phyloP scores from a whole-genome alignment of 139 green algal genomes.

The Astrephomene gubernaculifera region DNA sequence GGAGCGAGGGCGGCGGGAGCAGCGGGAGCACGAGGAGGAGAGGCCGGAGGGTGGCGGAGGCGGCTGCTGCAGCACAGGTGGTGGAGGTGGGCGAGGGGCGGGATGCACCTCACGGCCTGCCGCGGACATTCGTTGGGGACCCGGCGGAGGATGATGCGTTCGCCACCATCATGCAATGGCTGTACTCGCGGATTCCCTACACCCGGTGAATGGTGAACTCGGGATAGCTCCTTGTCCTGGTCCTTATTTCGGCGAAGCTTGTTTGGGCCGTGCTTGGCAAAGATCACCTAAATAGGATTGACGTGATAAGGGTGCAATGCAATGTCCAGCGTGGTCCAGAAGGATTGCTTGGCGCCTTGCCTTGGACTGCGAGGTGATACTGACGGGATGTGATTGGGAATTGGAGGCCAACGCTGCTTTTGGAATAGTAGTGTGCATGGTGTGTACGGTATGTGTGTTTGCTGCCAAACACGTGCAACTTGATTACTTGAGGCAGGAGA shows the following conservation, averaged over 20 bases:
- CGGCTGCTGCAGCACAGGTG: no score
- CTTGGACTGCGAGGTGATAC: not conserved
- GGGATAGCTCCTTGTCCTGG: not conserved
- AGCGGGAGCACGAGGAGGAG: no score
- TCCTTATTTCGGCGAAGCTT: not conserved
- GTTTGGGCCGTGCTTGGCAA: not conserved
- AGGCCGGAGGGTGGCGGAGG: no score
- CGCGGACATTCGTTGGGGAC: not conserved
- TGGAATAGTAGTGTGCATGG: no score
- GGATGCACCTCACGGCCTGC: no score
- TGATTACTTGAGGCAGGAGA: no score
- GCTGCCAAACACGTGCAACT: no score
- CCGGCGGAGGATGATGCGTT: slow-evolving; percentile 14
- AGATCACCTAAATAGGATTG: not conserved
- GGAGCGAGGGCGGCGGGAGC: no score
- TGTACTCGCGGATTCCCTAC: slow-evolving; percentile 11
- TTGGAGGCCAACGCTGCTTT: not conserved
- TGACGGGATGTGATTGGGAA: not conserved
- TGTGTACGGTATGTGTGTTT: no score
- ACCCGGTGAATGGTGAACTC: not conserved
- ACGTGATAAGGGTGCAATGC: not conserved
- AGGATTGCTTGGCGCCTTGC: not conserved
- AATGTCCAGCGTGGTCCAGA: not conserved
- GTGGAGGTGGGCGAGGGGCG: no score
- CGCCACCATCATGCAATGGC: slow-evolving; percentile 30